These are phyloP conservation scores for Fonsecaea multimorphosa DNA, from an alignment of 2,329 filamentous ascomycete species.

Conservation along the genomic window DNA sequence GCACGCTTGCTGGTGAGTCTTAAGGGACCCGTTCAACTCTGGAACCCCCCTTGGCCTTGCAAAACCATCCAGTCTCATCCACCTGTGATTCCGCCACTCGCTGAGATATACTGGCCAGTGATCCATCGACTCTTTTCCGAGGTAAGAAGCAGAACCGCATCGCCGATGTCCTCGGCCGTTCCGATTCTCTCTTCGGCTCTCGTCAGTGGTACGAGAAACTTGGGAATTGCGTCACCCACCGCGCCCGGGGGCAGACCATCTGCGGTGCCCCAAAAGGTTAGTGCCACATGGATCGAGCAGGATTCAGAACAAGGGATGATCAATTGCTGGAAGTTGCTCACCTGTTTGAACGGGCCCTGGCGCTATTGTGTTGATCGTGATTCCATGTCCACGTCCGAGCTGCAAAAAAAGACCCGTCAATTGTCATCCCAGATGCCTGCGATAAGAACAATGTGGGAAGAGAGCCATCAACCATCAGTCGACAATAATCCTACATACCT, in stretches of 20 bases:
- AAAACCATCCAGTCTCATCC: neutral
- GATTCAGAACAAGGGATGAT: neutral
- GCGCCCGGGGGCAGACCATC: conserved; percentile 57
- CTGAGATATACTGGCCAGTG: conserved; percentile 55
- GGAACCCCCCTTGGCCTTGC: neutral
- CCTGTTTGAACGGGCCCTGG: conserved; percentile 58
- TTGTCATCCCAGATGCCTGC: conserved; percentile 47
- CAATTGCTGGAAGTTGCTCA: neutral
- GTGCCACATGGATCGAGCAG: neutral
- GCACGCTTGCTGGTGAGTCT: neutral
- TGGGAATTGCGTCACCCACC: conserved; percentile 57
- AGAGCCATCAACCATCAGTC: neutral
- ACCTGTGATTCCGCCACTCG: conserved; percentile 50
- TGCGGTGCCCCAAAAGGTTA: conserved; percentile 43
- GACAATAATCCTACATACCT: conserved; percentile 45
- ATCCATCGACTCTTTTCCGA: conserved; percentile 51
- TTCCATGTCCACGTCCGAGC: conserved; percentile 51
- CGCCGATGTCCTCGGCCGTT: conserved; percentile 58
- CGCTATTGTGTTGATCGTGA: conserved; percentile 59
- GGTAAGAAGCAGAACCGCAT: conserved; percentile 53
- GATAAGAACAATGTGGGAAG: neutral
- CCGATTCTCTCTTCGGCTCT: conserved; percentile 55
- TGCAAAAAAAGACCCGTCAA: conserved; percentile 9
- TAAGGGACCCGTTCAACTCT: neutral
- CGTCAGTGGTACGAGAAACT: conserved; percentile 53